Evolutionary conservation across 108 stramenopile species (phyloP), one percentile per base, ranked within the genome.

Genomic region (Skeletonema menzelii): DNA sequence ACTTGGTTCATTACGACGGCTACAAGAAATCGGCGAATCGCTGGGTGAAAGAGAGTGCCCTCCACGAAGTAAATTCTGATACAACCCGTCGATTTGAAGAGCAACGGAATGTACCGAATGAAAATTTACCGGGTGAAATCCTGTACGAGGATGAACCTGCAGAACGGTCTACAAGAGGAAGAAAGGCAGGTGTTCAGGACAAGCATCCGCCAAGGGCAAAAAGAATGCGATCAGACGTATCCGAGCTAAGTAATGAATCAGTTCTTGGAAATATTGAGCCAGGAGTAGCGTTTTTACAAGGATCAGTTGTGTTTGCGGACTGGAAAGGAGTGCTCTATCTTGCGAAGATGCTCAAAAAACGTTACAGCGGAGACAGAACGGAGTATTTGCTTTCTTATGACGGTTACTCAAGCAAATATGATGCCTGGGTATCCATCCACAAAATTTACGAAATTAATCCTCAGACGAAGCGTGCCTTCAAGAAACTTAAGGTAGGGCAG

Each of bases 311-410:
- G 4, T 84, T 84, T 76, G 74, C 76, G 3, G 65, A 76, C 53
- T 67, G 67, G 69, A 80, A 44, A 30, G 83, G 56, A 22, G 69
- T 47, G 27, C 55, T 84, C 2, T 84, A 71, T 66, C 75, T 84
- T 27, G 83, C 79, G 0, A 84, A 84, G 42, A 84, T 84, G 83
- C 57, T 84, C 17, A 84, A 84, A 47, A 75, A 79, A 59, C 67
- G 78, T 30, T 79, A 75, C 55, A 40, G 69, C 46, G 83, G 79
- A 22, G 73, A 76, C 3, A 37, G 69, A 40, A 76, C 65, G 47
- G 74, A 84, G 61, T 84, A 84, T 49, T 12, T 79, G 22, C 61
- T 84, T 17, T 65, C 67, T 19, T 84, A 75, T 28, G 79, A 84
- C 70, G 83, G 79, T 5, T 84, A 40, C 62, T 40, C 70, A 32